Conservation (phyloP, 2,329 filamentous ascomycete species). For the Claviceps sp. region DNA sequence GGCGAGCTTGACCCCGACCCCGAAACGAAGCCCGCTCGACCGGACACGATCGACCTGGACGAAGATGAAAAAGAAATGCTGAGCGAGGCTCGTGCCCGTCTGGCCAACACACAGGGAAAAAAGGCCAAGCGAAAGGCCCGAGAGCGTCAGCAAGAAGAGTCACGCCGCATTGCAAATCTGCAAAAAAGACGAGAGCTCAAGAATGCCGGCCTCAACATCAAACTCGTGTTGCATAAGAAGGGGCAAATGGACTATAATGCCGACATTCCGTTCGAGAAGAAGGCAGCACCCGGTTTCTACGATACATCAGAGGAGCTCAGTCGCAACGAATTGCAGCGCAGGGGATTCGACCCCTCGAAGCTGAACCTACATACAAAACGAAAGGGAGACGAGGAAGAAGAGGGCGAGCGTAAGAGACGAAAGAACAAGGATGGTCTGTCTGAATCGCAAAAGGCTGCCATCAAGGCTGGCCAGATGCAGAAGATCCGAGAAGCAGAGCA, state of each 20-base stretch:
- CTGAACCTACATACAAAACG: slow-evolving; percentile 84
- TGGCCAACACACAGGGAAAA: slow-evolving; percentile 97
- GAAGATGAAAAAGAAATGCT: slow-evolving; percentile 99
- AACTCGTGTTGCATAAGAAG: slow-evolving; percentile 79
- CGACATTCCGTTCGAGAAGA: slow-evolving; percentile 95
- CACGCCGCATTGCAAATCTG: slow-evolving; percentile 71
- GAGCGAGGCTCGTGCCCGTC: slow-evolving; percentile 86
- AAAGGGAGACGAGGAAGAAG: slow-evolving; percentile 83
- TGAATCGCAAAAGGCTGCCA: slow-evolving; percentile 69
- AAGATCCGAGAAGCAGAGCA: slow-evolving; percentile 93
- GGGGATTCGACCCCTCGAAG: slow-evolving; percentile 82
- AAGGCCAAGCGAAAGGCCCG: slow-evolving; percentile 97
- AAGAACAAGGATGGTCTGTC: slow-evolving; percentile 76
- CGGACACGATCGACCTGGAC: slow-evolving; percentile 94
- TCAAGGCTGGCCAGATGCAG: slow-evolving; percentile 88
- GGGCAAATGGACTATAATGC: slow-evolving; percentile 99
- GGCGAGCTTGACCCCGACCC: slow-evolving; percentile 96
- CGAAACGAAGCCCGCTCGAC: slow-evolving; percentile 87
- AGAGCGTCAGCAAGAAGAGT: slow-evolving; percentile 91
- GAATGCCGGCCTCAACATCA: slow-evolving; percentile 96
- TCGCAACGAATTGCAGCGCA: slow-evolving; percentile 70
- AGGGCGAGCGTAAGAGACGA: slow-evolving; percentile 67
- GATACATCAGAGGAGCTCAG: slow-evolving; percentile 75
- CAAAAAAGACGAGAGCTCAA: slow-evolving; percentile 96
- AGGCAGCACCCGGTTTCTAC: slow-evolving; percentile 77